phyloP scores from a whole-genome alignment of 2,329 filamentous ascomycete genomes.

The Westerdykella aurantiaca region DNA sequence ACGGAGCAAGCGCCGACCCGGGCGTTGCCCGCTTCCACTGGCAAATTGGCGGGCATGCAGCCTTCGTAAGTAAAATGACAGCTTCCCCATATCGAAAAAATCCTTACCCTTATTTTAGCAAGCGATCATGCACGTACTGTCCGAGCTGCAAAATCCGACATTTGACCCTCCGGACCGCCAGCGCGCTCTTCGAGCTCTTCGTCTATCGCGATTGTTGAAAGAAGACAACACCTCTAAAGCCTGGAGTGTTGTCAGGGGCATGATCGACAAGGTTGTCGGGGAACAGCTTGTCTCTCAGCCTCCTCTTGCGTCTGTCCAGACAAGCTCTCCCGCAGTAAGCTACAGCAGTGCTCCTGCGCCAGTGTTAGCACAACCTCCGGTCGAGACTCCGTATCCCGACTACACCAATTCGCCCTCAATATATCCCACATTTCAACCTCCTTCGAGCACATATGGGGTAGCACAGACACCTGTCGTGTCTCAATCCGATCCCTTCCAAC shows the following conservation, averaged over 20 bases:
- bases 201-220: constrained; percentile 27
- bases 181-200: constrained; percentile 30
- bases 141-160: constrained; percentile 34
- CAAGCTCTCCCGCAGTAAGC: constrained; percentile 2
- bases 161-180: constrained; percentile 33
- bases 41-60: constrained; percentile 27
- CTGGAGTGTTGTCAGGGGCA: constrained; percentile 33
- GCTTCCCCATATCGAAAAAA: not conserved
- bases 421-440: constrained; percentile 2
- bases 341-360: constrained; percentile 12
- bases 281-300: constrained; percentile 17
- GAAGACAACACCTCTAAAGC: constrained; percentile 33
- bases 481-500: not conserved
- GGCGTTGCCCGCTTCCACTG: constrained; percentile 35
- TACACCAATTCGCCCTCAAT: constrained; percentile 7
- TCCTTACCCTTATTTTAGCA: constrained; percentile 2
- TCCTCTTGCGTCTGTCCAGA: not conserved
- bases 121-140: constrained; percentile 36
- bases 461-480: constrained; percentile 1
- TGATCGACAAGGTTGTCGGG: constrained; percentile 34
- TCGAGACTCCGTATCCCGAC: constrained; percentile 1
- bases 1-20: constrained; percentile 29
- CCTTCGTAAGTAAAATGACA: constrained; percentile 1
- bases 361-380: constrained; percentile 4
- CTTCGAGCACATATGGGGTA: not conserved